These are phyloP conservation scores for Hymenoscyphus linearis DNA, from an alignment of 2,329 filamentous ascomycete species.

Conservation along the genomic window DNA sequence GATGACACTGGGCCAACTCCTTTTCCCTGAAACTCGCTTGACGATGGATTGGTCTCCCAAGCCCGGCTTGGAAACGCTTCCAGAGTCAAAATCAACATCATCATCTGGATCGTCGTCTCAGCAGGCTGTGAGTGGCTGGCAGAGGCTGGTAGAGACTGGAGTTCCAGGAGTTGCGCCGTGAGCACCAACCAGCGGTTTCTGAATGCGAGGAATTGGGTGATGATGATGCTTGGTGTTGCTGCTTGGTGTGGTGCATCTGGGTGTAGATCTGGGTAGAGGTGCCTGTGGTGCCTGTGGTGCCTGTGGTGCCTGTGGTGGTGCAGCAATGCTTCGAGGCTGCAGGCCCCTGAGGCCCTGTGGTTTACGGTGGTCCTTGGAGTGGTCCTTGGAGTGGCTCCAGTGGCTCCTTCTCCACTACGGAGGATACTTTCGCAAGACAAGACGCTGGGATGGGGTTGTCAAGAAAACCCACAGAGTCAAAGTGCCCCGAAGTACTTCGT, in stretches of 20 bases:
- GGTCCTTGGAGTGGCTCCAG: too few species aligned
- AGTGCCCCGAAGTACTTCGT: too few species aligned
- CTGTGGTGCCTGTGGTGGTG: background rate
- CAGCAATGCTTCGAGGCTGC: background rate
- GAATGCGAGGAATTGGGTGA: background rate
- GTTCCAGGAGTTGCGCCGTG: background rate
- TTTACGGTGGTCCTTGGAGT: too few species aligned
- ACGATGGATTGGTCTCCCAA: background rate
- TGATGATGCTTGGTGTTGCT: too few species aligned
- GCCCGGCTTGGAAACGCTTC: background rate
- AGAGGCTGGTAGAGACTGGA: background rate
- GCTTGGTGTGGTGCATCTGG: background rate
- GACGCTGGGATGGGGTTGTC: too few species aligned
- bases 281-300: background rate
- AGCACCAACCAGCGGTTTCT: background rate
- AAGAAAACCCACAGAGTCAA: too few species aligned
- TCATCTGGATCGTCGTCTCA: background rate
- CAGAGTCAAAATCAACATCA: background rate
- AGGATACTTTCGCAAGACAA: background rate
- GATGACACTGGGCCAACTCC: background rate
- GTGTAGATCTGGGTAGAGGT: too few species aligned
- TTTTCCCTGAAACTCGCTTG: background rate
- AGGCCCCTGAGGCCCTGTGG: background rate
- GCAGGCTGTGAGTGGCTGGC: background rate
- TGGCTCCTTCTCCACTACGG: background rate